Base-by-base conservation (phyloP, 352 stramenopile species). In the Phytophthora sp. region DNA sequence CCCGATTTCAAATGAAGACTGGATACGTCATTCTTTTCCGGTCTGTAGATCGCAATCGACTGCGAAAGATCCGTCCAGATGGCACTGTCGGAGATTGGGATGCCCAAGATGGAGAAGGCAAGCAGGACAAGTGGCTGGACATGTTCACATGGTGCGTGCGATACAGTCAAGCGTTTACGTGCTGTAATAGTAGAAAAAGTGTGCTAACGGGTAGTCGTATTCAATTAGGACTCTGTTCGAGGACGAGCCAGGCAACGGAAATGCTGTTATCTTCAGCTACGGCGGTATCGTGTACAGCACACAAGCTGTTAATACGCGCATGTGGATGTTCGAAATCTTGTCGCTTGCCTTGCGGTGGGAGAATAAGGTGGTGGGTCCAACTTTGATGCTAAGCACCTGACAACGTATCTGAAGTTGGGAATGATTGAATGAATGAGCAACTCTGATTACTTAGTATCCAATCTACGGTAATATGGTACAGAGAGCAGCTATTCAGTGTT, bases 251-350 rank as follows among this genome's bases (percentile, higher is more conserved):
- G 57, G 69, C 6, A 47, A 76, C 9, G 59, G 53, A 2, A 68
- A 76, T n/a, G 46, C 76, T 42, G 76, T 73, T 9, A 46, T 71
- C 12, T 76, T 88, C 29, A 77, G 76, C 27, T 88, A 86, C 31
- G 80, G 82, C 1, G 82, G 82, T 2, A 76, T 79, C 30, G 52
- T 86, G 9, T 64, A 69, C 39, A 72, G 80, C 47, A 76, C 64
- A 4, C 65, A 63, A 2, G 76, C 76, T 6, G 75, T 73, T 9
- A 76, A 67, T 21, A 74, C 73, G 15, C 70, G 77, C 27, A 63
- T 82, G 35, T 90, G 82, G 81, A 85, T 90, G 74, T 75, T 90
- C 20, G 79, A 90, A 46, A 76, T 86, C 26, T 63, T 89, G 50
- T 60, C 87, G 29, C 82, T 91, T 12, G 74, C 76, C 13, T 60